Percentiles rank a stretch among this genome's conserved stretches.
phyloP scores from a whole-genome alignment of 139 green algal species.

The Medakamo hakoo region DNA sequence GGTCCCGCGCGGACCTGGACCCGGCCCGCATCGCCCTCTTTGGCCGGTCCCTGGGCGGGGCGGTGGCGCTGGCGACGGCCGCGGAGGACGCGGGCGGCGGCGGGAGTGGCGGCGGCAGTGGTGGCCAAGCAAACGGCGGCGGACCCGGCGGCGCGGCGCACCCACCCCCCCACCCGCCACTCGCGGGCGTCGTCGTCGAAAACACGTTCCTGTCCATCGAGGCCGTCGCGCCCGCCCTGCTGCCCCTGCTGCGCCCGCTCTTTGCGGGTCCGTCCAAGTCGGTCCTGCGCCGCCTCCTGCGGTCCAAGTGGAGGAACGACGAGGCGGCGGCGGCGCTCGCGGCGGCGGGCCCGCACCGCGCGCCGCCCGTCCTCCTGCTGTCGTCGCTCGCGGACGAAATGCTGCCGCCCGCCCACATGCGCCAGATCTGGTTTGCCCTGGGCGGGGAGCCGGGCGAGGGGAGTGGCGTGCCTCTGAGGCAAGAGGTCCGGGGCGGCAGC shows the following conservation, averaged over 20 bases:
- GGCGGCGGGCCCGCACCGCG: constrained; percentile 23
- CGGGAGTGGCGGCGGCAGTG: no score
- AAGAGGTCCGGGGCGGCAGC: no score
- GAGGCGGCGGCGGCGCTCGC: constrained; percentile 26
- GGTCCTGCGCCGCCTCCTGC: no score
- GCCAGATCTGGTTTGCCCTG: constrained; percentile 24
- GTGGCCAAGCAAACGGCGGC: constrained; percentile 32
- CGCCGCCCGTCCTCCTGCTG: constrained; percentile 49
- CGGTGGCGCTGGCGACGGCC: constrained; percentile 54
- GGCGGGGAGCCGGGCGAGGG: no score
- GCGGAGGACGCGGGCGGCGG: no score
- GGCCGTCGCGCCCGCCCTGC: constrained; percentile 33
- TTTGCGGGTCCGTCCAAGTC: no score
- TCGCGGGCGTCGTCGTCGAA: constrained; percentile 54
- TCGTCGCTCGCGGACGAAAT: constrained; percentile 51
- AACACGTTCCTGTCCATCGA: constrained; percentile 75
- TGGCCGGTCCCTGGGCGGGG: constrained; percentile 65
- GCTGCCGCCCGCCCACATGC: constrained; percentile 56
- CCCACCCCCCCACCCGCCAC: constrained; percentile 14
- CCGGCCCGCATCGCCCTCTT: constrained; percentile 41
- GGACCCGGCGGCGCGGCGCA: neutral
- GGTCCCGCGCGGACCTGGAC: constrained; percentile 30
- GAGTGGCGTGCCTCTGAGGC: no score
- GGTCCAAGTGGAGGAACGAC: constrained; percentile 69
- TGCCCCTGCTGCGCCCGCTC: constrained; percentile 39